Evolutionary conservation across 2,329 filamentous ascomycete genomes (phyloP).

Genomic region (Lachnellula suecica): DNA sequence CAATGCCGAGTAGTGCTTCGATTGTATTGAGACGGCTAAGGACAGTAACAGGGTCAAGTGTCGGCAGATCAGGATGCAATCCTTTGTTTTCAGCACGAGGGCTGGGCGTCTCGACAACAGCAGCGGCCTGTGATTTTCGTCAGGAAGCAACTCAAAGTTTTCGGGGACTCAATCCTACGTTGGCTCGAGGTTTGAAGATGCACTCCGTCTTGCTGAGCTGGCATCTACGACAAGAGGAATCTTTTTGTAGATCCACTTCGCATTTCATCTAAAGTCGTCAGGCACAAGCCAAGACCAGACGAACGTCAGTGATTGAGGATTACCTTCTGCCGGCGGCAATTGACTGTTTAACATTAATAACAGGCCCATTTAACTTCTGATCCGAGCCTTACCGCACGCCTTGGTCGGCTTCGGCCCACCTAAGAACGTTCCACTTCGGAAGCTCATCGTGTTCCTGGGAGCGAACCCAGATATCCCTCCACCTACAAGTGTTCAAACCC

Average conservation of each 20-base stretch:
- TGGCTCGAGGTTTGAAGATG: conserved; percentile 40
- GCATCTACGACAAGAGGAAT: conserved; percentile 35
- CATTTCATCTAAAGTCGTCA: conserved; percentile 36
- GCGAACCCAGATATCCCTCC: too few relatives aligned
- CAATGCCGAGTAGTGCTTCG: conserved; percentile 20
- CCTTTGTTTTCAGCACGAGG: conserved; percentile 5
- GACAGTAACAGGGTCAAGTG: conserved; percentile 17
- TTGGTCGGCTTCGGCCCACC: too few relatives aligned
- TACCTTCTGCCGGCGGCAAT: conserved; percentile 17
- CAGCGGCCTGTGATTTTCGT: conserved; percentile 16
- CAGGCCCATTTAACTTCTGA: too few relatives aligned
- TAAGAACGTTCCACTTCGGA: too few relatives aligned
- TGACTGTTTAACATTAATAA: conserved; percentile 10
- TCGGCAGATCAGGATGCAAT: too few relatives aligned
- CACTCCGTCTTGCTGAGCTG: conserved; percentile 37
- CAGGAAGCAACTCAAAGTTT: conserved; percentile 7
- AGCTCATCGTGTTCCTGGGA: too few relatives aligned
- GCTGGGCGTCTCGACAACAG: conserved; percentile 12
- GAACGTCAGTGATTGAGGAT: too few relatives aligned
- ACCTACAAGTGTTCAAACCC: too few relatives aligned
- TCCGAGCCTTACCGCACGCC: too few relatives aligned
- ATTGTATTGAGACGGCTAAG: conserved; percentile 22
- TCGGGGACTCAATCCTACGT: conserved; percentile 30
- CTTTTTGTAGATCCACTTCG: conserved; percentile 32
- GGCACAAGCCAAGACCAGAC: conserved; percentile 1